These are phyloP conservation scores for Exophiala lecanii-corni DNA, from an alignment of 2,329 filamentous ascomycete genomes.

Conservation along the genomic window DNA sequence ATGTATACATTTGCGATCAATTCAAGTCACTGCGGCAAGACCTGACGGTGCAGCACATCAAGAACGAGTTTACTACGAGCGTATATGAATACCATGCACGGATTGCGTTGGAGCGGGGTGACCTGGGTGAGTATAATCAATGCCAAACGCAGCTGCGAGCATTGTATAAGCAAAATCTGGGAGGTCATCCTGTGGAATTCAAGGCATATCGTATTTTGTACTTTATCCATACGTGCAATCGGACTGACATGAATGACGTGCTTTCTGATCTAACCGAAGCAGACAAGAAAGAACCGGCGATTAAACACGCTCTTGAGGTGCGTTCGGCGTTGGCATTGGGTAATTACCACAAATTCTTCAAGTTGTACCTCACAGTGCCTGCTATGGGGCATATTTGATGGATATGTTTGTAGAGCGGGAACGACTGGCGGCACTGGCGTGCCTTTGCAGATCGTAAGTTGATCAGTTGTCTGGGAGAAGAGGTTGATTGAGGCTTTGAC, in stretches of 20 bases:
- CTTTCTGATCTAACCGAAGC: conserved; percentile 96
- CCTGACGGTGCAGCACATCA: conserved; percentile 94
- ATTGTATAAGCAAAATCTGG: conserved; percentile 79
- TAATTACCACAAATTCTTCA: conserved; percentile 98
- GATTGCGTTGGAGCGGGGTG: conserved; percentile 95
- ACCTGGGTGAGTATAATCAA: conserved; percentile 99
- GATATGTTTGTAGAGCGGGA: conserved; percentile 98
- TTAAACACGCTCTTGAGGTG: conserved; percentile 88
- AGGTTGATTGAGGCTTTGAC: conserved; percentile 10
- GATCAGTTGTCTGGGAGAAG: too few species aligned
- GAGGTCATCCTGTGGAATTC: conserved; percentile 90
- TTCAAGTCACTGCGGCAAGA: conserved; percentile 98
- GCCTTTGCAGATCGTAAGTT: conserved; percentile 93
- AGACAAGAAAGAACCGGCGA: conserved; percentile 81
- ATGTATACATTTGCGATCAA: conserved; percentile 97
- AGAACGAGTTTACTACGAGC: conserved; percentile 90
- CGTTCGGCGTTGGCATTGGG: conserved; percentile 87
- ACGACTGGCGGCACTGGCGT: conserved; percentile 81
- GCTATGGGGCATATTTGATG: conserved; percentile 98
- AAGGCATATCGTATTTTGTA: conserved; percentile 99
- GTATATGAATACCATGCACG: conserved; percentile 98
- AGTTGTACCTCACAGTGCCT: conserved; percentile 86
- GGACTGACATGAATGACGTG: conserved; percentile 94
- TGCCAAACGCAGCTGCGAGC: conserved; percentile 96
- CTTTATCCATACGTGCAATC: conserved; percentile 98